A percentile compares a stretch with the other conserved stretches of the same genome.
phyloP scores from a whole-genome alignment of 306 rosid species.

The Quercus alba region DNA sequence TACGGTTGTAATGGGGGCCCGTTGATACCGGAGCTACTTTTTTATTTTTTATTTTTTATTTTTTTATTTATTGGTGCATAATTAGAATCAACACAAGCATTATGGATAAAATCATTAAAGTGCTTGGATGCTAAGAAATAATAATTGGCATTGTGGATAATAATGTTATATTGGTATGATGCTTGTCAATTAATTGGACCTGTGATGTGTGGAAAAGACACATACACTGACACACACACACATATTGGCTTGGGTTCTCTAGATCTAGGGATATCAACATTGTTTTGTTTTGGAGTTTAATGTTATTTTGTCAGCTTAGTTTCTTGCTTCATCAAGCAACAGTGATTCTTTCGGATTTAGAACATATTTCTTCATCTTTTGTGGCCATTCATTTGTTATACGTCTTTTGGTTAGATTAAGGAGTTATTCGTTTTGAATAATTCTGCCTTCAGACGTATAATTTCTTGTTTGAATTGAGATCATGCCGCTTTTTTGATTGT shows the following conservation, averaged over 20 bases:
- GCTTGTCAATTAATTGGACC: neutral
- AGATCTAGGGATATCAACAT: neutral
- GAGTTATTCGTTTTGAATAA: neutral
- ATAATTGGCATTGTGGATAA: constrained; percentile 1
- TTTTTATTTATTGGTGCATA: neutral
- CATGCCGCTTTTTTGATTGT: neutral
- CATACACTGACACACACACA: neutral
- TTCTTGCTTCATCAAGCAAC: neutral
- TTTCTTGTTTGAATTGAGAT: neutral
- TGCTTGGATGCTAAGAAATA: neutral
- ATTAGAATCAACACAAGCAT: constrained; percentile 8
- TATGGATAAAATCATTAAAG: constrained; percentile 9
- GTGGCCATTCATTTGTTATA: neutral
- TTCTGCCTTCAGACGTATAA: neutral
- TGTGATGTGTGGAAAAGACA: neutral
- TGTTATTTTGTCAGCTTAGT: neutral
- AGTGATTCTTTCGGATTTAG: neutral
- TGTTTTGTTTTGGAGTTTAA: neutral
- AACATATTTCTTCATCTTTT: neutral
- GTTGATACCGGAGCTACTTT: neutral
- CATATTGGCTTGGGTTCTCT: neutral
- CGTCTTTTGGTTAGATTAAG: neutral
- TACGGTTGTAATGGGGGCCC: constrained; percentile 4
- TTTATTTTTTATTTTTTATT: neutral
- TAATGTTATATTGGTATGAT: neutral